phyloP scores from a whole-genome alignment of 1,284 basidiomycete species.

The Rhodotorula sp. region DNA sequence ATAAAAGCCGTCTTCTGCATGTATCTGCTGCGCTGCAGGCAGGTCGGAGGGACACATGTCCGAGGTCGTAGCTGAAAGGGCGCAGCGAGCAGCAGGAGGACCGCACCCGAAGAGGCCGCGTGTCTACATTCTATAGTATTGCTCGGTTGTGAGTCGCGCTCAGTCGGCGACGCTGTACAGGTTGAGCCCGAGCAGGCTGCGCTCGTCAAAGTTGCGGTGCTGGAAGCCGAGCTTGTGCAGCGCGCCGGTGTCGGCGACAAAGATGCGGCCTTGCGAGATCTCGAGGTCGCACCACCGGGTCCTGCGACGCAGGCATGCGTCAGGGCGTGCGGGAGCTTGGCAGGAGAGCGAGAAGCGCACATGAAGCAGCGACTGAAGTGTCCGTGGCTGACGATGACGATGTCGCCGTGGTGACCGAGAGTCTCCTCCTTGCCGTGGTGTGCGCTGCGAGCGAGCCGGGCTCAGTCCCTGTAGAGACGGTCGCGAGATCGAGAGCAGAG shows the following conservation, averaged over 20 bases:
- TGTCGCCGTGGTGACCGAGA: slow-evolving; percentile 32
- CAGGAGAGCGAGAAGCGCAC: not conserved
- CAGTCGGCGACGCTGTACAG: slow-evolving; percentile 50
- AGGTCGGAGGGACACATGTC: no score
- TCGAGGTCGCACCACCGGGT: slow-evolving; percentile 74
- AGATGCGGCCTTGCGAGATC: slow-evolving; percentile 64
- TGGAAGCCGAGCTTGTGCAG: slow-evolving; percentile 61
- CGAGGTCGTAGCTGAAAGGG: no score
- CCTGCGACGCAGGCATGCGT: not conserved
- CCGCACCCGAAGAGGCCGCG: not conserved
- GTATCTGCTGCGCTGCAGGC: no score
- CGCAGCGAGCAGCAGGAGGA: not conserved
- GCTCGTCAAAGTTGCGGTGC: slow-evolving; percentile 72
- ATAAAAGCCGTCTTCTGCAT: no score
- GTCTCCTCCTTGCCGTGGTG: slow-evolving; percentile 34
- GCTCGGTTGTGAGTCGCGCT: not conserved
- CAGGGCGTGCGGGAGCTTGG: not conserved
- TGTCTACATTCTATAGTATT: not conserved
- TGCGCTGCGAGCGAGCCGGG: slow-evolving; percentile 56
- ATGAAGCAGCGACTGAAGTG: slow-evolving; percentile 82
- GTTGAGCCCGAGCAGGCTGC: slow-evolving; percentile 70
- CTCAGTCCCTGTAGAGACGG: not conserved
- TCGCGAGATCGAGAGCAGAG: not conserved
- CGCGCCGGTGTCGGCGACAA: slow-evolving; percentile 77
- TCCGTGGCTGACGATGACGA: slow-evolving; percentile 46